phyloP scores from a whole-genome alignment of 2,329 filamentous ascomycete genomes.

The Fusarium protoensiforme region DNA sequence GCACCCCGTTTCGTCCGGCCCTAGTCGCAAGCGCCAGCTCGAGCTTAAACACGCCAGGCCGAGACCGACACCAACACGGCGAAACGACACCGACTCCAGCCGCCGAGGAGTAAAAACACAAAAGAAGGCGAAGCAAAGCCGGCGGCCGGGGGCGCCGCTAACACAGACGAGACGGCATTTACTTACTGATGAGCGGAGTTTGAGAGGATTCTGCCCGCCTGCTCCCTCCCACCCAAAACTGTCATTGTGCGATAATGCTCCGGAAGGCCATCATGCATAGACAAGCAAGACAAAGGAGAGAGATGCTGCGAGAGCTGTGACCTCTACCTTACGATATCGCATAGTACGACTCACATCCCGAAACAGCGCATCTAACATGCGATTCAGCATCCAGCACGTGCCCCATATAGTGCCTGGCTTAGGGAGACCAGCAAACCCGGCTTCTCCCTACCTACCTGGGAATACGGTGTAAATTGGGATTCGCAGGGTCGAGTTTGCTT shows the following conservation, averaged over 20 bases:
- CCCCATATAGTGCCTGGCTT: conserved; percentile 24
- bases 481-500: conserved; percentile 15
- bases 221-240: background rate
- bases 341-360: conserved; percentile 36
- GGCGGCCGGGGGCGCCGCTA: background rate
- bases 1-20: conserved; percentile 31
- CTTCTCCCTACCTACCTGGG: conserved; percentile 7
- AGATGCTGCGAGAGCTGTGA: conserved; percentile 4
- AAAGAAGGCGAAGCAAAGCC: background rate
- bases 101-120: background rate
- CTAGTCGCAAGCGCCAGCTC: conserved; percentile 31
- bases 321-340: conserved; percentile 12
- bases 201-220: background rate
- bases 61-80: conserved; percentile 16
- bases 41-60: conserved; percentile 37
- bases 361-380: conserved; percentile 31
- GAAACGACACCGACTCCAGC: background rate
- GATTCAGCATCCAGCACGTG: conserved; percentile 40
- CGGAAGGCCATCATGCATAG: conserved; percentile 15
- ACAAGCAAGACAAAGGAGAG: conserved; percentile 1
- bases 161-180: background rate
- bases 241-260: conserved; percentile 2
- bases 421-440: conserved; percentile 7
- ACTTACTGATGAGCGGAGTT: background rate
- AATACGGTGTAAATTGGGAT: conserved; percentile 18